phyloP scores from a whole-genome alignment of 2,329 filamentous ascomycete species.

The Phialemoniopsis sp. region DNA sequence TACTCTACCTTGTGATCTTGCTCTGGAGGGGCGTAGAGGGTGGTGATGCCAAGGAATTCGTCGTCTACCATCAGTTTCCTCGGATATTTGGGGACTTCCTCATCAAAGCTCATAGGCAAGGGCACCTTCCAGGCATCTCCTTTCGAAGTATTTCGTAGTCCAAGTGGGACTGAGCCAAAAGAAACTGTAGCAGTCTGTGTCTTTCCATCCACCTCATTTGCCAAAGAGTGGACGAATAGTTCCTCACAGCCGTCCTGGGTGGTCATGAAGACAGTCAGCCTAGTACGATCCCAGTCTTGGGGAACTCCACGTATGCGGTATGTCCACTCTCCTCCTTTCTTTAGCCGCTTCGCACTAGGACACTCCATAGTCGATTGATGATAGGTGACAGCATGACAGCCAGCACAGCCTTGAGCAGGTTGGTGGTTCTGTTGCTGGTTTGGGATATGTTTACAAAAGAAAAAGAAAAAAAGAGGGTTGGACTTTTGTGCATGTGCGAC shows the following conservation, averaged over 20 bases:
- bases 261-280: neutral
- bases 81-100: neutral
- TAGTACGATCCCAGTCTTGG: neutral
- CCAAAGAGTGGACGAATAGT: neutral
- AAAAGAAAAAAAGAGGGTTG: too few species aligned
- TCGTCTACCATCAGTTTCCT: neutral
- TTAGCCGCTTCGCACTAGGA: too few species aligned
- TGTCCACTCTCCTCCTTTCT: too few species aligned
- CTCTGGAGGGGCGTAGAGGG: neutral
- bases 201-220: neutral
- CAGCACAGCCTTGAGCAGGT: too few species aligned
- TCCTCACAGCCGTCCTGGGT: neutral
- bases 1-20: neutral
- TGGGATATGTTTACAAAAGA: too few species aligned
- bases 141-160: too few species aligned
- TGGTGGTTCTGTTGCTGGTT: too few species aligned
- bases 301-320: neutral
- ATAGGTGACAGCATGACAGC: too few species aligned
- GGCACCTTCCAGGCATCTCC: too few species aligned
- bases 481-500: too few species aligned
- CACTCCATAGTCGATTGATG: too few species aligned
- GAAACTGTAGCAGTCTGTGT: neutral
- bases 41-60: conserved; percentile 1
- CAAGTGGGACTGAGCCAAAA: neutral
- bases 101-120: neutral